Evolutionary conservation across 495 filamentous ascomycete species (phyloP), one percentile per base, ranked within the genome.

Genomic region (Penicillium simplicissimum): DNA sequence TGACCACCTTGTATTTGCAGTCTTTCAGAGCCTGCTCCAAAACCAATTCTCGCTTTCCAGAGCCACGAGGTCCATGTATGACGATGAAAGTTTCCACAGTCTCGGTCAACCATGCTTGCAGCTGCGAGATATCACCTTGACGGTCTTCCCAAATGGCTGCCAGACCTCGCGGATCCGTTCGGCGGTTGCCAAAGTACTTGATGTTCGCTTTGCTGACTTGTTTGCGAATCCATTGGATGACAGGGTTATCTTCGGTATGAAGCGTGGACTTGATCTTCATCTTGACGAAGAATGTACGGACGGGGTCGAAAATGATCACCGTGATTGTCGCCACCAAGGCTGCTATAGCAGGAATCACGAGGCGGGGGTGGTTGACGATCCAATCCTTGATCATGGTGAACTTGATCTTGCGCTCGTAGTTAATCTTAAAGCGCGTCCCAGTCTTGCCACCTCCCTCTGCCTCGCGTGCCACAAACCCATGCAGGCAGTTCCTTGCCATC

Each of bases 61-160:
- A 96, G 8, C 95, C 96, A 21, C 91, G 85, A 8, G 95, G 94
- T 0, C 95, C 95, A 68, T 96, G 91, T 11, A 98, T 84, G 28
- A 98, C 89, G 62, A 98, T 95, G 72, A 98, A 98, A 0, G 93
- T 97, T 48, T 93, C 91, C 1, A 85, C 85, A 2, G 89, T 90
- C 67, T 97, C 95, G 56, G 88, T 85, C 5, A 98, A 76, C 90
- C 91, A 96, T n/a, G 85, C 86, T 57, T 87, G 87, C 10, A 98
- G 82, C 64, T 91, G 86, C 23, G 90, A 82, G 61, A 97, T 94
- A 49, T 90, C 79, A 34, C 83, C 84, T 63, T 90, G 90, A 14
- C 92, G 87, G 71, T 97, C 92, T 58, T 92, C 91, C 88, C 93
- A 97, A 35, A 98, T 85, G 2, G 90, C 90, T 53, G 86, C 81